Base-by-base conservation (phyloP, 1,139 yeast genomes). In the Taphrina sp. region DNA sequence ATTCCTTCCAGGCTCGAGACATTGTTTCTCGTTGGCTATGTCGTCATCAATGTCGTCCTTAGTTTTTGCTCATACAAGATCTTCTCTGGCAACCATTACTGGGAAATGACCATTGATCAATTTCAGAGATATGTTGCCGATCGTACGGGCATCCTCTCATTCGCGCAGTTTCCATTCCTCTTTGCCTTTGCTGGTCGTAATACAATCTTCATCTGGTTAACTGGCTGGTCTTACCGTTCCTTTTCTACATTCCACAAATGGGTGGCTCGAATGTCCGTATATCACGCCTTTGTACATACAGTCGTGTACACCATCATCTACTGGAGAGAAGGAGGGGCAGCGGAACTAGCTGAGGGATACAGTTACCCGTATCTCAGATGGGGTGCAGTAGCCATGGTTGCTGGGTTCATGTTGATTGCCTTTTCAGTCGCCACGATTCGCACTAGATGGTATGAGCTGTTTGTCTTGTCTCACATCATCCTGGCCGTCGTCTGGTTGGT, bases 1-100 rank as follows among this genome's bases (percentile, higher is more conserved):
- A 33, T 52, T 8, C 95, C 95, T 0, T 79, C 89, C 0, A 74
- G 94, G 58, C 70, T 78, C 60, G 94, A 84, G 67, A 66, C 81
- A 0, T 60, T 79, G 5, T 70, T 79, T 42, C 69, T 83, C 17
- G 60, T 69, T 8, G 70, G 77, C 7, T 82, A 80, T 67, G 63
- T 77, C 10, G 64, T 74, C 1, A 67, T 82, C 58, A 72, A 75
- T 41, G 57, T 76, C 8, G 70, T 79, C 20, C 22, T 58, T 10
- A 14, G 37, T 8, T 60, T 47, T 19, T 54, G 42, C 24, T 14
- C 24, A 19, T 20, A 36, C 35, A 42, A 58, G 24, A 39, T 52
- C 31, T 52, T 42, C 22, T 24, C 38, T n/a, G 37, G 33, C 5
- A 58, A 59, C 16, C 16, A 34, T 4, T 12, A 12, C 20, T 28